phyloP scores from a whole-genome alignment of 352 stramenopile genomes.

The Phytophthora melonis region DNA sequence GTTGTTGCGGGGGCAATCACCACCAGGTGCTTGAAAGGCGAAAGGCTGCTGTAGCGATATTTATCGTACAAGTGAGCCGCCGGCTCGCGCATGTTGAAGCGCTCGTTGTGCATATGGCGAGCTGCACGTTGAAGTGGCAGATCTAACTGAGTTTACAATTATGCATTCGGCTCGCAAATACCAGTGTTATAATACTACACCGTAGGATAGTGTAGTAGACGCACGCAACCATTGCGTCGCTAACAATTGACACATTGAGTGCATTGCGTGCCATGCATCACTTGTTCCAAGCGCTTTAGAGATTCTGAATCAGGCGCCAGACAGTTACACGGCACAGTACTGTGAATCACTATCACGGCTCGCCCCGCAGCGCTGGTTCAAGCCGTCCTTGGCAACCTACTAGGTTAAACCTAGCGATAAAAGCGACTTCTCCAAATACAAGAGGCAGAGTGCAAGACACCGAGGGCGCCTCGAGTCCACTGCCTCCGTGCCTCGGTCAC shows the following conservation, averaged over 20 bases:
- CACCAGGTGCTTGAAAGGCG: neutral
- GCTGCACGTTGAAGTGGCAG: neutral
- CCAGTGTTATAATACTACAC: too few species aligned
- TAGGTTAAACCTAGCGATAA: neutral
- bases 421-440: too few species aligned
- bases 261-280: neutral
- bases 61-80: too few species aligned
- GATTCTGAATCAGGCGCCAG: neutral
- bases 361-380: neutral
- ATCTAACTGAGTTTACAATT: neutral
- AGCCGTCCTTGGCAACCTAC: too few species aligned
- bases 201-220: neutral
- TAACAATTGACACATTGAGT: neutral
- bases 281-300: neutral
- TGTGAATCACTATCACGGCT: neutral
- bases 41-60: neutral
- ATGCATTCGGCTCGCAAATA: too few species aligned
- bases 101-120: neutral
- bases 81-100: neutral
- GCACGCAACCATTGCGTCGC: neutral
- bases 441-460: neutral
- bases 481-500: neutral
- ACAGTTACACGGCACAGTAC: neutral
- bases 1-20: too few species aligned
- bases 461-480: neutral